These are phyloP conservation scores for Penicillium psychrofluorescens DNA, from an alignment of 495 filamentous ascomycete species.

Conservation along the genomic window DNA sequence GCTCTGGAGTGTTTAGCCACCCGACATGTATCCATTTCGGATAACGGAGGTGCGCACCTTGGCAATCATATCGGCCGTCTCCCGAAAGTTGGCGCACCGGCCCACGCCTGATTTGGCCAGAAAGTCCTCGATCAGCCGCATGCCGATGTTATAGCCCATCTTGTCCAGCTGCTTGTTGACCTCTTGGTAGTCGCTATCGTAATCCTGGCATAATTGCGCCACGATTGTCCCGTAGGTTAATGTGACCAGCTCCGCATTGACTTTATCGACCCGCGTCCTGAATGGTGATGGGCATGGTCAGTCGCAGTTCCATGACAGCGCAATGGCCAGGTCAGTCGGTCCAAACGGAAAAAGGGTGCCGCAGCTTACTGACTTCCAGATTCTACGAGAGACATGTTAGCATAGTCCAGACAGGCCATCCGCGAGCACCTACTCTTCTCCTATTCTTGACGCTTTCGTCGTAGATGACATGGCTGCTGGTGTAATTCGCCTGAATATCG, in stretches of 20 bases:
- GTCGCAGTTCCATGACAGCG: constrained; percentile 1
- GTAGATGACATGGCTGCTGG: constrained; percentile 49
- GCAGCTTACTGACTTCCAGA: constrained; percentile 83
- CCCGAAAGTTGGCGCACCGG: constrained; percentile 84
- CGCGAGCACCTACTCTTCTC: constrained; percentile 78
- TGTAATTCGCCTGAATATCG: not conserved
- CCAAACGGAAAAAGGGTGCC: not conserved
- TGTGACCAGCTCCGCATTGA: constrained; percentile 90
- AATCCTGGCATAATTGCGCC: constrained; percentile 92
- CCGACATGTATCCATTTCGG: not conserved
- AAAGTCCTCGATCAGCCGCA: constrained; percentile 95
- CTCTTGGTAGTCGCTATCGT: constrained; percentile 83
- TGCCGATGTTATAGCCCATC: constrained; percentile 98
- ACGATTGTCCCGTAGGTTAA: constrained; percentile 98
- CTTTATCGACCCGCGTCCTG: constrained; percentile 61
- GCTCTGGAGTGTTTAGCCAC: constrained; percentile 2
- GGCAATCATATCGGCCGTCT: constrained; percentile 93
- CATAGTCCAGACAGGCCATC: constrained; percentile 13
- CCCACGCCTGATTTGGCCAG: constrained; percentile 87
- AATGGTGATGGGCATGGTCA: constrained; percentile 1
- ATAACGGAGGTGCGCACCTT: constrained; percentile 52
- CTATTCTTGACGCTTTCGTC: constrained; percentile 79
- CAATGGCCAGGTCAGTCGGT: not conserved
- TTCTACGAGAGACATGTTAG: constrained; percentile 43
- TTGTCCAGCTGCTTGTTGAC: constrained; percentile 95